Evolutionary conservation across 2,329 filamentous ascomycete species (phyloP).

Genomic region (Aspergillus arachidicola): DNA sequence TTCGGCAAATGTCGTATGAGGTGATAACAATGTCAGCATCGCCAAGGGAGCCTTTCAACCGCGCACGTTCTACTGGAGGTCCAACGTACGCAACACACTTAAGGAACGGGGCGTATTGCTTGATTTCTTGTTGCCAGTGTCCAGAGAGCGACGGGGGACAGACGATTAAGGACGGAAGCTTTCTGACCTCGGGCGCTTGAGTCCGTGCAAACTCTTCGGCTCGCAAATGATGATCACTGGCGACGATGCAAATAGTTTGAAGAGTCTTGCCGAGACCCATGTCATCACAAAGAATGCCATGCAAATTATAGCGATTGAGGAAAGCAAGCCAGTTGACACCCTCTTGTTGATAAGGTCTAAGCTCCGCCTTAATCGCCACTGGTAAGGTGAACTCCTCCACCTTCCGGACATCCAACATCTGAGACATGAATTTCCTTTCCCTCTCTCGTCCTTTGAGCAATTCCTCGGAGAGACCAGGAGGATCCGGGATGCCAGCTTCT

Average conservation of each 20-base stretch:
- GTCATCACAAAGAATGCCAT: slow-evolving; percentile 97
- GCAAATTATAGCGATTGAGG: slow-evolving; percentile 95
- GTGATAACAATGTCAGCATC: slow-evolving; percentile 93
- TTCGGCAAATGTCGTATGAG: slow-evolving; percentile 96
- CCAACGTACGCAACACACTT: slow-evolving; percentile 89
- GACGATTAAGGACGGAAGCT: slow-evolving; percentile 87
- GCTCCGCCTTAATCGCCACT: slow-evolving; percentile 93
- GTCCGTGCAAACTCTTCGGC: slow-evolving; percentile 89
- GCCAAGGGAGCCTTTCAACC: slow-evolving; percentile 68
- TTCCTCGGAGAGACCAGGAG: slow-evolving; percentile 86
- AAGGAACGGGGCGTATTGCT: slow-evolving; percentile 92
- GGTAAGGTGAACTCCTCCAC: slow-evolving; percentile 92
- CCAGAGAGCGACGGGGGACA: slow-evolving; percentile 95
- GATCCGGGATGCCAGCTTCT: slow-evolving; percentile 95
- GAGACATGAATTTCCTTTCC: slow-evolving; percentile 93
- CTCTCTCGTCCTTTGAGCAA: slow-evolving; percentile 87
- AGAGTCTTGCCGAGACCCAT: slow-evolving; percentile 99
- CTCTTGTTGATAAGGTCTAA: slow-evolving; percentile 96
- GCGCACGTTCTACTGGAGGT: slow-evolving; percentile 76
- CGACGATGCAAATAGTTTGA: slow-evolving; percentile 96
- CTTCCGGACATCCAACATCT: slow-evolving; percentile 95
- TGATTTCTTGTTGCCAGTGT: slow-evolving; percentile 98
- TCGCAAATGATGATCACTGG: slow-evolving; percentile 92
- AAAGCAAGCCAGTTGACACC: slow-evolving; percentile 99
- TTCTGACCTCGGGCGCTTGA: slow-evolving; percentile 73